Base-by-base conservation (phyloP, 805 yeast species). In the Zygosaccharomyces bailii region DNA sequence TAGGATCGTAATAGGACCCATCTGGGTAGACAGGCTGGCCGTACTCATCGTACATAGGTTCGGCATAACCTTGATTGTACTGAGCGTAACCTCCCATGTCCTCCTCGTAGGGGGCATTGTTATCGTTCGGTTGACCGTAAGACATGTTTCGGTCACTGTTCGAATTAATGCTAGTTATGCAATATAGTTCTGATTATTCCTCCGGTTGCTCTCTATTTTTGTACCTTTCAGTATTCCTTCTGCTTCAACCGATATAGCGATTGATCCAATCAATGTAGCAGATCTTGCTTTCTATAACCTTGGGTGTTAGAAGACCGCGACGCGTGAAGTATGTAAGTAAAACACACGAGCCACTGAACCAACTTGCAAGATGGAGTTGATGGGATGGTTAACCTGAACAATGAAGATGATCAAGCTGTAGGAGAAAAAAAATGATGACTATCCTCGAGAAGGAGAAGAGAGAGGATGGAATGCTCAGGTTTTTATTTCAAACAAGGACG, bases 21-120 rank as follows among this genome's bases (percentile, higher is more conserved):
- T 52, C 42, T 24, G 68, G 66, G 43, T 69, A 63, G 39, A 70
- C 59, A n/a, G 72, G 72, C 44, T 68, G 63, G 21, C 67, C 73
- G 50, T 70, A 71, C 57, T 74, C 68, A 39, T 67, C 69, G 39
- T 61, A 62, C 45, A 37, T 40, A 30, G 48, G 56, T 33, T 52
- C 57, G 23, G 47, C 50, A 20, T 51, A 61, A 38, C 55, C 60
- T 43, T 56, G 56, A 30, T 48, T 51, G 30, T 37, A 37, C 32
- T 56, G 57, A 24, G 43, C 38, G 21, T 52, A 48, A 30, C 34
- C 46, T 29, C 53, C 61, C 42, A 54, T 53, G 21, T 50, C 64
- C 30, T 61, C 60, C 51, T 59, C 67, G 41, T 60, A 57, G 34
- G 57, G 59, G 23, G 53, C 59, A 46, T 58, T 68, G 30, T 54